A percentile compares a stretch with the other conserved stretches of the same genome.
Conservation (phyloP, 139 green algal genomes). For the Chloropicon primus region DNA sequence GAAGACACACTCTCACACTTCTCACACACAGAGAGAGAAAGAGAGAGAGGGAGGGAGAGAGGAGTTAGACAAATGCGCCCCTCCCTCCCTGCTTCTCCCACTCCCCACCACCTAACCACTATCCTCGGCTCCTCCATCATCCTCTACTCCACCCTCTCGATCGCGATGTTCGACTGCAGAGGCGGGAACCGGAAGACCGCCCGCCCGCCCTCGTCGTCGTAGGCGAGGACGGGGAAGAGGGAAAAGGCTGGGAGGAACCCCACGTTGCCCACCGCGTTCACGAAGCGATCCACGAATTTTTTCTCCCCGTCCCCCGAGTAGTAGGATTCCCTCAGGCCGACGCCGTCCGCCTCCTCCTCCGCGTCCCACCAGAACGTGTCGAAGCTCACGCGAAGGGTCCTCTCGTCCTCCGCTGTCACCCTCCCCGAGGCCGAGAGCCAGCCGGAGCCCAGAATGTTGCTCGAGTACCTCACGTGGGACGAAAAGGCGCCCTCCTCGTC, state of each 20-base stretch:
- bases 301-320: too few relatives aligned
- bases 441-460: neutral
- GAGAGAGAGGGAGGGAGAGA: too few relatives aligned
- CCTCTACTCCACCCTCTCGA: neutral
- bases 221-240: neutral
- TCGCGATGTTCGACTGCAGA: neutral
- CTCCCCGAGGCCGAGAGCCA: neutral
- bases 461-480: neutral
- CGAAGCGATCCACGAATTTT: neutral
- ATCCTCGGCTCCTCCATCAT: too few relatives aligned
- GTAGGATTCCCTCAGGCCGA: too few relatives aligned
- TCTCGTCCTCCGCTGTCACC: neutral
- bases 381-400: neutral
- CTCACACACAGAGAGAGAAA: too few relatives aligned
- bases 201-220: neutral
- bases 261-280: neutral
- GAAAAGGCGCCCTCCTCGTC: too few relatives aligned
- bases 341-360: neutral
- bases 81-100: too few relatives aligned
- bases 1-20: too few relatives aligned
- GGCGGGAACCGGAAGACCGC: neutral
- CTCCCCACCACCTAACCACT: neutral
- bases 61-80: too few relatives aligned
- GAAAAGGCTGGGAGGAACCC: neutral
- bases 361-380: neutral